These are phyloP conservation scores for Pistacia vera DNA, from an alignment of 345 rosid genomes.

Conservation along the genomic window DNA sequence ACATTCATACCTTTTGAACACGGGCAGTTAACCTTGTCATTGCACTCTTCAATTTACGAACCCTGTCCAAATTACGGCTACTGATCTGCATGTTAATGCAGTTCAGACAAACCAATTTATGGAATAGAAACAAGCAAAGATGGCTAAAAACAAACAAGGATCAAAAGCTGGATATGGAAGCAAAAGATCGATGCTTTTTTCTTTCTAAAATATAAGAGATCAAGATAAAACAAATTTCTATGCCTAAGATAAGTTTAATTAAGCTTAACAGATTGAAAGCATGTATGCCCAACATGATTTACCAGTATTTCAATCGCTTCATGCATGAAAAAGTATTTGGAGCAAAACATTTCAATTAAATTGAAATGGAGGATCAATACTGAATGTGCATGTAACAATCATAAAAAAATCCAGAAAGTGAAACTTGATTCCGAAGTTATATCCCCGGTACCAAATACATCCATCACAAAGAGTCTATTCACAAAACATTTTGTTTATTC, in stretches of 20 bases:
- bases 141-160: background rate
- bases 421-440: background rate
- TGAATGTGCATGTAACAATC: background rate
- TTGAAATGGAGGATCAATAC: background rate
- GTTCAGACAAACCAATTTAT: background rate
- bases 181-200: background rate
- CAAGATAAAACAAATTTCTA: background rate
- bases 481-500: background rate
- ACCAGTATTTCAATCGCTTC: background rate
- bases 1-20: slow-evolving; percentile 74
- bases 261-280: background rate
- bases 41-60: slow-evolving; percentile 94
- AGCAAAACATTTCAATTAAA: background rate
- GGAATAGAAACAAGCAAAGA: background rate
- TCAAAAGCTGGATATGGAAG: slow-evolving; percentile 2
- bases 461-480: background rate
- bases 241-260: background rate
- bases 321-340: background rate
- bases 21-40: slow-evolving; percentile 96
- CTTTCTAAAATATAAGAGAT: background rate
- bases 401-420: background rate
- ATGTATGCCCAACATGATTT: background rate
- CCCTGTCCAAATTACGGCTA: slow-evolving; percentile 95
- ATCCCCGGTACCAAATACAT: background rate
- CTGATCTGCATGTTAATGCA: slow-evolving; percentile 58